These are phyloP conservation scores for Homolaphlyctis polyrhiza DNA, from an alignment of 371 early-diverging fungal genomes.

Conservation along the genomic window DNA sequence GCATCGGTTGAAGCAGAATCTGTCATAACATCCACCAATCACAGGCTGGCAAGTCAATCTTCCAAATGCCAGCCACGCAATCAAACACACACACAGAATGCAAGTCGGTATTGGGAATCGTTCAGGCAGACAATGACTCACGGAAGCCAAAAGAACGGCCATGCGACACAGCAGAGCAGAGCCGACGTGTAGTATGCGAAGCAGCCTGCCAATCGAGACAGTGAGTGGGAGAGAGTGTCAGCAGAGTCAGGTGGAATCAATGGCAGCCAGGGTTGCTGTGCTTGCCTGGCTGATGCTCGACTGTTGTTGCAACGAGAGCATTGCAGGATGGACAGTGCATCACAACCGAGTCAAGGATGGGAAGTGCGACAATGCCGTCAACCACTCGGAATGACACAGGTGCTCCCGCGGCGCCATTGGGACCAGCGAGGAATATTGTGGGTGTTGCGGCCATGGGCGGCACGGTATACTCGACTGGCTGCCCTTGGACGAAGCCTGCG, in stretches of 20 bases:
- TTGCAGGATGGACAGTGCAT: background rate
- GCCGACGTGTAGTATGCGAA: background rate
- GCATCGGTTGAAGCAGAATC: background rate
- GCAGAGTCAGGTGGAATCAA: background rate
- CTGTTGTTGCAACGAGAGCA: background rate
- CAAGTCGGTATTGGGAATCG: background rate
- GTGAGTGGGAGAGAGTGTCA: background rate
- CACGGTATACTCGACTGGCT: too few relatives aligned
- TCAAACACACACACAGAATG: background rate
- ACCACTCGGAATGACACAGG: background rate
- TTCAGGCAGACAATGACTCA: background rate
- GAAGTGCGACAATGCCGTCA: background rate
- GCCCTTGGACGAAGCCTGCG: too few relatives aligned
- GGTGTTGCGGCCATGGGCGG: too few relatives aligned
- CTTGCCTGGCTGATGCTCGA: background rate
- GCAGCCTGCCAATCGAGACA: background rate
- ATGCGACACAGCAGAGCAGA: constrained; percentile 4
- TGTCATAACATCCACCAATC: too few relatives aligned
- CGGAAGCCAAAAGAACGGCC: constrained; percentile 4
- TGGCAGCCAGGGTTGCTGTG: background rate
- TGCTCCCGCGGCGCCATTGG: background rate
- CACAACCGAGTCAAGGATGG: background rate
- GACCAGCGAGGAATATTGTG: background rate
- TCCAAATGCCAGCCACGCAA: background rate
- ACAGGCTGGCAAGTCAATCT: too few relatives aligned